Percentiles rank a stretch among this genome's conserved stretches.
phyloP scores from a whole-genome alignment of 352 stramenopile genomes.

The Globisporangium cylindrosporum region DNA sequence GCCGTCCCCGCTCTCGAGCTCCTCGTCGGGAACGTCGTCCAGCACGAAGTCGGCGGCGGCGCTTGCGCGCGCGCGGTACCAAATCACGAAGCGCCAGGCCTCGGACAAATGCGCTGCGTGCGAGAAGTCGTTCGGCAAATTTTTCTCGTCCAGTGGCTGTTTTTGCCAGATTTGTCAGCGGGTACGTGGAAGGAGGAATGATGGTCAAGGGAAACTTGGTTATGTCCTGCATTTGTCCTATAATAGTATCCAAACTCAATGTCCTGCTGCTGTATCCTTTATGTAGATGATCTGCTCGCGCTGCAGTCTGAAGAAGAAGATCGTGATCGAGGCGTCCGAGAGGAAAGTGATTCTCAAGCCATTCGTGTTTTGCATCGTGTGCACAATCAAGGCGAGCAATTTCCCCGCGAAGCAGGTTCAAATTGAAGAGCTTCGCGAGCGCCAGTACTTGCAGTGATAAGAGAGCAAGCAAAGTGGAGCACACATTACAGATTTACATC shows the following conservation, averaged over 20 bases:
- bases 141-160: slow-evolving; percentile 31
- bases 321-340: slow-evolving; percentile 34
- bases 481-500: neutral
- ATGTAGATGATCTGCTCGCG: slow-evolving; percentile 45
- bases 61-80: slow-evolving; percentile 3
- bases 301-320: slow-evolving; percentile 49
- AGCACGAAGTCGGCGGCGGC: slow-evolving; percentile 15
- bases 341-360: slow-evolving; percentile 21
- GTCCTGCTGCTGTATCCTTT: neutral
- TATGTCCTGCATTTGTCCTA: neutral
- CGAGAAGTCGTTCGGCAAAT: slow-evolving; percentile 25
- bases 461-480: neutral
- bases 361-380: slow-evolving; percentile 39
- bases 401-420: slow-evolving; percentile 28
- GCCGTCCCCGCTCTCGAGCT: slow-evolving; percentile 8
- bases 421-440: slow-evolving; percentile 27
- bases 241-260: neutral
- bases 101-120: slow-evolving; percentile 34
- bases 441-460: slow-evolving; percentile 1
- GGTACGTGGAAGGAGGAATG: neutral
- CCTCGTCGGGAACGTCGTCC: slow-evolving; percentile 1
- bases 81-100: slow-evolving; percentile 8
- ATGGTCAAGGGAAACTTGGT: neutral
- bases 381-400: slow-evolving; percentile 29
- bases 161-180: slow-evolving; percentile 26